Base-by-base conservation (phyloP, 2,329 filamentous ascomycete genomes). In the Aspergillus oerlinghausenensis region DNA sequence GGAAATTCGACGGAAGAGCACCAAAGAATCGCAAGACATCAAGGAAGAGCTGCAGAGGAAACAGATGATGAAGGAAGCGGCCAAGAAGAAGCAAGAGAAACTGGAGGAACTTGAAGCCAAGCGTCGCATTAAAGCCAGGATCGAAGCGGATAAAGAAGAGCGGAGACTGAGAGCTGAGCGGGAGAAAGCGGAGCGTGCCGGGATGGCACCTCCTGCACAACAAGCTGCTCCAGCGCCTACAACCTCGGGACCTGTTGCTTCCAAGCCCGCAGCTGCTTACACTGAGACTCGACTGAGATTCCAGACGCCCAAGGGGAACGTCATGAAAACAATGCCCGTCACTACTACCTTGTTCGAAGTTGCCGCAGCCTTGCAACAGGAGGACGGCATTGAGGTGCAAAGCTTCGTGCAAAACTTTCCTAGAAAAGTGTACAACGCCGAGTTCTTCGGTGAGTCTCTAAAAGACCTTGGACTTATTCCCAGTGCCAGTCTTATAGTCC, bases 281-380 rank as follows among this genome's bases (percentile, higher is more conserved):
- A 90, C 82, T 21, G 91, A 96, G 71, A 86, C 92, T 11, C 84
- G 94, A 28, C 76, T 99, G 60, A 83, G 92, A 58, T 77, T 99
- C 43, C 92, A 96, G 74, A 92, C 88, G 0, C 72, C 84, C 1
- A 79, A 77, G 19, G 90, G 91, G 14, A 92, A 89, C 59, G 79
- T 97, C 54, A 86, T 88, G 77, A 97, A 96, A 82, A 93, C 89
- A 0, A 86, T 96, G 62, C 87, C 91, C 0, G 92, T 90, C 5
- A 90, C 95, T 57, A 95, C 92, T 3, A 97, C 94, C 0, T 78
- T 99, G 10, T 96, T 96, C 66, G 93, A 99, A 76, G 87, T 99
- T 51, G 92, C 90, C 0, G 85, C 92, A 65, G 83, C 87, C 56
- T 71, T 99, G 25, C 79, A 85, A 70, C 74, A 83, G 51, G 90